phyloP scores from a whole-genome alignment of 768 basidiomycete genomes.

The Termitomyces sp. region DNA sequence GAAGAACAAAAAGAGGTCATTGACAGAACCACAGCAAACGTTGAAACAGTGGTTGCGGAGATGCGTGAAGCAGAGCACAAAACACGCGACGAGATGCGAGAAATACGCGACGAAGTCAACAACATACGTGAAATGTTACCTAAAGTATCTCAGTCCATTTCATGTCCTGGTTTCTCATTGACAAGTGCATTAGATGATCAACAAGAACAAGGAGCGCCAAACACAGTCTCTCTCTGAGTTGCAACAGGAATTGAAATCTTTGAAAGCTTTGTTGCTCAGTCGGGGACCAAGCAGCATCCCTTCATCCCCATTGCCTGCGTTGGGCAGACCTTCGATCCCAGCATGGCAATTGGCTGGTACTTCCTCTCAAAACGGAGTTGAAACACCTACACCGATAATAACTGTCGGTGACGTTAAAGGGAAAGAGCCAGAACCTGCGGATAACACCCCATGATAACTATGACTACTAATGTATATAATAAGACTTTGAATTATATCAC shows the following conservation, averaged over 20 bases:
- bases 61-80: conserved; percentile 74
- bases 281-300: conserved; percentile 51
- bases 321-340: conserved; percentile 73
- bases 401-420: conserved; percentile 43
- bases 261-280: conserved; percentile 83
- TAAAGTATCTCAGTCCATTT: conserved; percentile 49
- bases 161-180: not conserved
- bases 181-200: conserved; percentile 70
- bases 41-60: conserved; percentile 65
- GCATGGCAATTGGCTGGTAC: conserved; percentile 78
- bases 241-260: conserved; percentile 90
- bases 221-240: conserved; percentile 78
- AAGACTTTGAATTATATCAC: not conserved
- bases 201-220: conserved; percentile 86
- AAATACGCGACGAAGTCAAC: conserved; percentile 87
- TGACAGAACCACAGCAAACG: conserved; percentile 64
- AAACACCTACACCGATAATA: conserved; percentile 2
- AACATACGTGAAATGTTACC: conserved; percentile 90
- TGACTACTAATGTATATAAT: not conserved
- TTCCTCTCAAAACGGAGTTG: conserved; percentile 18
- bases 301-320: conserved; percentile 43
- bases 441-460: not conserved
- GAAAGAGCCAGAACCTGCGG: conserved; percentile 40
- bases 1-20: conserved; percentile 74
- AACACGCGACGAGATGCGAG: conserved; percentile 83